A percentile compares a stretch with the other conserved stretches of the same genome.
Conservation (phyloP, 225 moss, liverwort and hornwort genomes). For the Sphagnum contortum region DNA sequence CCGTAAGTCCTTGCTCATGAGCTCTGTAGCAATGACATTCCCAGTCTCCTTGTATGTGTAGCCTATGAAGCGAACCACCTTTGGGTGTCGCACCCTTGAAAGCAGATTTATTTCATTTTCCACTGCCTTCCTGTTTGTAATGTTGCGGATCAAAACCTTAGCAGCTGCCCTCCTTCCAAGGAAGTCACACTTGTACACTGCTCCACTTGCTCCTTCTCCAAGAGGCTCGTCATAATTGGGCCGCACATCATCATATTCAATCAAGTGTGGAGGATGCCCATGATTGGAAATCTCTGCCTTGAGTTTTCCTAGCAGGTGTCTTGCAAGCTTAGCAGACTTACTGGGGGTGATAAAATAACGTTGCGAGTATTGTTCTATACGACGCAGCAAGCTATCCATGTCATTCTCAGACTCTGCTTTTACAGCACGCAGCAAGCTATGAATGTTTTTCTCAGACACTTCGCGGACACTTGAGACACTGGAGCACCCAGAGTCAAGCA, state of each 20-base stretch:
- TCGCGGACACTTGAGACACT: too few relatives aligned
- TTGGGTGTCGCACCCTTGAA: constrained; percentile 27
- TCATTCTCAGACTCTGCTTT: too few relatives aligned
- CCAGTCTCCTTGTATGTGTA: constrained; percentile 16
- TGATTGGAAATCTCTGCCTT: too few relatives aligned
- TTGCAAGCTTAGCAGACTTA: too few relatives aligned
- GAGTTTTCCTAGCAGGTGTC: too few relatives aligned
- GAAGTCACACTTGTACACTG: constrained; percentile 36
- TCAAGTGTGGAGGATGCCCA: too few relatives aligned
- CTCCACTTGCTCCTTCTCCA: constrained; percentile 22
- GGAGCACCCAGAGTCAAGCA: too few relatives aligned
- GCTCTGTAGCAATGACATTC: constrained; percentile 27
- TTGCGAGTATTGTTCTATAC: too few relatives aligned
- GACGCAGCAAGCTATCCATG: too few relatives aligned
- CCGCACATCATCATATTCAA: constrained; percentile 6
- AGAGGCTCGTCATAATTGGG: constrained; percentile 12
- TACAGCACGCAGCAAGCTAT: too few relatives aligned
- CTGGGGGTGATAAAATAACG: too few relatives aligned
- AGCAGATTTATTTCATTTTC: constrained; percentile 20
- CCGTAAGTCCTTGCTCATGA: constrained; percentile 19
- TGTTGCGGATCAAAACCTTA: constrained; percentile 11
- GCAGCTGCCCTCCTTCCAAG: constrained; percentile 30
- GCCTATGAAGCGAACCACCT: constrained; percentile 41
- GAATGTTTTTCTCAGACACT: too few relatives aligned
- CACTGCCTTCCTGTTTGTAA: constrained; percentile 15